Base-by-base conservation (phyloP, 192 early-diverging fungal genomes). In the Podila horticola region DNA sequence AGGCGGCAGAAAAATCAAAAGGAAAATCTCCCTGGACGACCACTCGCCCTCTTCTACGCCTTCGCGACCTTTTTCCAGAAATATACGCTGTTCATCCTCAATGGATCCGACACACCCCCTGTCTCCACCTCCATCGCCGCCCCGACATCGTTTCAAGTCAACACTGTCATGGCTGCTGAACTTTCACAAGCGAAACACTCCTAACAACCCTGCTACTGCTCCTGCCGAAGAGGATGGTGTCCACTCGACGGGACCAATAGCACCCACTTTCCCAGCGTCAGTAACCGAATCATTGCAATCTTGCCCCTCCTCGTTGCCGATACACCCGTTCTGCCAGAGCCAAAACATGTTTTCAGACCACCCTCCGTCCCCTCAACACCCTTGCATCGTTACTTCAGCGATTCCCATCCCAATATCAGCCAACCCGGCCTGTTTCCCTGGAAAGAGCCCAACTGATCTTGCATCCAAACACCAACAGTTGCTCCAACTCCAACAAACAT, bases 381-480 rank as follows among this genome's bases (percentile, higher is more conserved):
- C 29, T 24, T 41, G 33, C 13, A 22, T 22, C 3, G 24, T 52
- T 8, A 30, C 38, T 19, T 29, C 57, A 30, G 28, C 65, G 17
- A 45, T 62, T 20, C 30, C 58, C 4, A 33, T 68, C 65, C 13
- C 20, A 33, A 22, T n/a, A 22, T 5, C 67, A 65, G 51, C 77
- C 5, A 71, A 66, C 11, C 77, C 77, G 5, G 77, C 77, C 9
- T 65, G 70, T 51, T 81, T 69, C 22, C 77, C 77, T 19, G 77
- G 77, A 4, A 65, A 38, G 12, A 52, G 77, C 9, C 62, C 71
- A 20, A 34, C 58, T 24, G 77, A 69, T 13, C 12, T 81, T 3
- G 77, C 71, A 0, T 45, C 50, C 24, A 81, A 73, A 34, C 58
- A 60, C 20, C 65, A 73, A 24, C 70, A 81, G 20, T n/a, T 81